Base-by-base conservation (phyloP, 129 eudicot species). In the Logfia minima region DNA sequence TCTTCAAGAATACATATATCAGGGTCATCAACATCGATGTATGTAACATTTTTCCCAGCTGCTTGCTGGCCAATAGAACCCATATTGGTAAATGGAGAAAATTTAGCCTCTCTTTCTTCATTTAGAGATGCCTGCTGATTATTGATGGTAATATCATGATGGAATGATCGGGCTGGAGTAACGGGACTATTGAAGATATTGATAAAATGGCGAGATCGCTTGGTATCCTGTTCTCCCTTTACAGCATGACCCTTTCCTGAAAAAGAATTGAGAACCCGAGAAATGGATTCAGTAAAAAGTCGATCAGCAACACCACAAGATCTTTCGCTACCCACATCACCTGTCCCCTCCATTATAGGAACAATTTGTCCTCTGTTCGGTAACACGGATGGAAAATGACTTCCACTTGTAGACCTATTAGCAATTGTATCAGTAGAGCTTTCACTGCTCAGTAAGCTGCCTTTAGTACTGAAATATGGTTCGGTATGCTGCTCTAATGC, bases 1-100 rank as follows among this genome's bases (percentile, higher is more conserved):
- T 93, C 86, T 84, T 94, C 98, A 73, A 90, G 82, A 83, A 94
- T 87, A 82, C 89, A 87, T 24, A 94, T 75, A 82, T 94, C 97
- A 64, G 84, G 76, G 39, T 90, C 96, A 78, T 89, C 93, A 59
- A 74, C 76, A 41, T 86, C 92, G 70, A 68, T 83, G 34, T 63
- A 59, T 56, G 76, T 77, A 71, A 69, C 68, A 71, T 75, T 76
- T 64, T 39, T 75, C 71, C 72, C 73, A 70, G 72, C 72, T 55
- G 80, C 66, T 82, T 81, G 87, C 64, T 69, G 81, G 55, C 78
- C 72, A 48, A 65, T 56, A n/a, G 79, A 66, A 79, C 32, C 70
- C 48, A 67, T 79, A 37, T 26, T 80, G 62, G 67, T 66, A 72
- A 80, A 68, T 69, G 80, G 43, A 32, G 43, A 56, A 70, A 64